Evolutionary conservation across 495 filamentous ascomycete genomes (phyloP).

Genomic region (Lindgomyces ingoldianus): DNA sequence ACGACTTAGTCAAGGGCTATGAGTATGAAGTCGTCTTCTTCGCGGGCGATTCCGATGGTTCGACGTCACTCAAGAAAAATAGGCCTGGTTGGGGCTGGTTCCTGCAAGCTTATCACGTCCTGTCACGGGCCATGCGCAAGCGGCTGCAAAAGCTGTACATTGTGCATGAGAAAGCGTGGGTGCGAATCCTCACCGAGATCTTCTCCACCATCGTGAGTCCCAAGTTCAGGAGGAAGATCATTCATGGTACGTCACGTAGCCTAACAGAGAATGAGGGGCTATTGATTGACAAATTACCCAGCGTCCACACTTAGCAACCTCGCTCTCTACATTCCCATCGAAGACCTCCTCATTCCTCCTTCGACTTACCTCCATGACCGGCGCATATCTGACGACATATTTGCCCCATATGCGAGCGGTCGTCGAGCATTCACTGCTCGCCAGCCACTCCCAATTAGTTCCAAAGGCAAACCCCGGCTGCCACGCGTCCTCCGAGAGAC

Average conservation of each 20-base stretch:
- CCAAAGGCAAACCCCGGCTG: constrained; percentile 47
- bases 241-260: constrained; percentile 48
- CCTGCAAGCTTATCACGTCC: constrained; percentile 57
- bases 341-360: constrained; percentile 54
- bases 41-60: constrained; percentile 50
- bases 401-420: constrained; percentile 52
- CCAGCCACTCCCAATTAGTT: constrained; percentile 48
- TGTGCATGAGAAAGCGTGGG: constrained; percentile 60
- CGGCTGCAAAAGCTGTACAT: constrained; percentile 56
- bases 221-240: constrained; percentile 60
- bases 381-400: constrained; percentile 50
- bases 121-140: constrained; percentile 56
- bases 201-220: constrained; percentile 58
- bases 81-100: constrained; percentile 61
- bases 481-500: constrained; percentile 56
- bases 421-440: constrained; percentile 48
- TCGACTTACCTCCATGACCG: constrained; percentile 56
- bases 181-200: constrained; percentile 58
- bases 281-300: constrained; percentile 26
- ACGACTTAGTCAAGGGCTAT: constrained; percentile 53
- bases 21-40: constrained; percentile 61
- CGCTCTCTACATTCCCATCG: constrained; percentile 53
- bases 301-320: constrained; percentile 53
- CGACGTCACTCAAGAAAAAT: constrained; percentile 46
- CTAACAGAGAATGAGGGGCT: background rate